Conservation (phyloP, 805 yeast genomes). For the Ogataea polymorpha region DNA sequence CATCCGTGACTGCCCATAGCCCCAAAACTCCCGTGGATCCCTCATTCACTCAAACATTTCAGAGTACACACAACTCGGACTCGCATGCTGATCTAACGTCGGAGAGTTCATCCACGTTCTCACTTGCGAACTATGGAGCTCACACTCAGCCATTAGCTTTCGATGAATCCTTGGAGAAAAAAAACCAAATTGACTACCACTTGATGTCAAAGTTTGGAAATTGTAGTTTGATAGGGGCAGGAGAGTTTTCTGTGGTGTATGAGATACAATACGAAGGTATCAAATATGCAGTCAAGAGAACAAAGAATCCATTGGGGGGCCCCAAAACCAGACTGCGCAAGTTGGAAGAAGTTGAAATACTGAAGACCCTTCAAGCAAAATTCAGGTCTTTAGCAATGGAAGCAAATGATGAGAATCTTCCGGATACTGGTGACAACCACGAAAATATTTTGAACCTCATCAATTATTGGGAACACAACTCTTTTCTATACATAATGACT, state of each 20-base stretch:
- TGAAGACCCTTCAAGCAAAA: slow-evolving; percentile 40
- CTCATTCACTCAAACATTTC: slow-evolving; percentile 12
- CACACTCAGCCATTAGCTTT: slow-evolving; percentile 7
- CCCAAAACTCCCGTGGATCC: slow-evolving; percentile 32
- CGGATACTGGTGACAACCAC: slow-evolving; percentile 53
- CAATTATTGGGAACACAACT: slow-evolving; percentile 81
- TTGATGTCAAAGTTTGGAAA: slow-evolving; percentile 54
- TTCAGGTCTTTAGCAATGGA: slow-evolving; percentile 24
- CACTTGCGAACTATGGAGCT: slow-evolving; percentile 15
- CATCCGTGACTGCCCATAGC: slow-evolving; percentile 15
- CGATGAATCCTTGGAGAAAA: slow-evolving; percentile 9
- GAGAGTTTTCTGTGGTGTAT: slow-evolving; percentile 88
- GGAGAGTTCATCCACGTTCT: slow-evolving; percentile 16
- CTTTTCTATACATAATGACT: slow-evolving; percentile 84
- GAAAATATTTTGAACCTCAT: slow-evolving; percentile 76
- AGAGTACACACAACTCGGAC: not conserved
- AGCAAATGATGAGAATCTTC: slow-evolving; percentile 14
- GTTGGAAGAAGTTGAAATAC: slow-evolving; percentile 74
- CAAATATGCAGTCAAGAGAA: slow-evolving; percentile 84
- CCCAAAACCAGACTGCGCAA: slow-evolving; percentile 59
- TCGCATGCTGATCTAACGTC: not conserved
- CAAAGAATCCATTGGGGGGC: slow-evolving; percentile 61
- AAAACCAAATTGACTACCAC: slow-evolving; percentile 37
- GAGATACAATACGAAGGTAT: slow-evolving; percentile 67
- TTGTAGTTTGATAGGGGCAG: slow-evolving; percentile 71